Percentiles rank a stretch among this genome's conserved stretches.
Evolutionary conservation across 108 stramenopile species (phyloP).

Genomic region (Cyclotella distinguenda): DNA sequence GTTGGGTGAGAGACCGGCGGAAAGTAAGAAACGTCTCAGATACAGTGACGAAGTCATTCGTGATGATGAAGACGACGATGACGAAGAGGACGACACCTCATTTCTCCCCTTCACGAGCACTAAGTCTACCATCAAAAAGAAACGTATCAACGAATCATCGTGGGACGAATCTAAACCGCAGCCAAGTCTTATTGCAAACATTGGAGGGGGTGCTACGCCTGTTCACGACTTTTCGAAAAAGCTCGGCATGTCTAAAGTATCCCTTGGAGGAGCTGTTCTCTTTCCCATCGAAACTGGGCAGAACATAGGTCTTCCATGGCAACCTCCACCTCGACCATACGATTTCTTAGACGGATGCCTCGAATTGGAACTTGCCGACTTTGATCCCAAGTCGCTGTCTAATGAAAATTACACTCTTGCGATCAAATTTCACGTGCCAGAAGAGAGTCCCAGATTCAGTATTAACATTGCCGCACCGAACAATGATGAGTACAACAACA

Average conservation of each 20-base stretch:
- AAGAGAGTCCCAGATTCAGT: slow-evolving; percentile 74
- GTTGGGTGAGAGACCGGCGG: slow-evolving; percentile 46
- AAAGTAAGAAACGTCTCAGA: slow-evolving; percentile 15
- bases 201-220: slow-evolving; percentile 56
- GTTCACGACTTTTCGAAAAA: slow-evolving; percentile 81
- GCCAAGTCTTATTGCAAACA: slow-evolving; percentile 67
- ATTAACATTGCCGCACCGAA: slow-evolving; percentile 73
- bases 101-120: slow-evolving; percentile 8
- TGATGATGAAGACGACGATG: slow-evolving; percentile 8
- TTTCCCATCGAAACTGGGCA: slow-evolving; percentile 34
- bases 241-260: slow-evolving; percentile 40
- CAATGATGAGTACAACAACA: slow-evolving; percentile 38
- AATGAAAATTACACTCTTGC: slow-evolving; percentile 83
- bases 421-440: slow-evolving; percentile 77
- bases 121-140: slow-evolving; percentile 45
- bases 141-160: slow-evolving; percentile 26
- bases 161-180: slow-evolving; percentile 11
- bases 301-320: slow-evolving; percentile 40
- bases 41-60: slow-evolving; percentile 5
- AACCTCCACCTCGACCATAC: slow-evolving; percentile 51
- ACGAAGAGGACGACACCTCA: slow-evolving; percentile 30
- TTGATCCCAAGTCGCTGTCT: slow-evolving; percentile 39
- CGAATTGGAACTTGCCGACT: slow-evolving; percentile 60
- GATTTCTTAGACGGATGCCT: slow-evolving; percentile 68
- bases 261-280: slow-evolving; percentile 47